Evolutionary conservation across 2,329 filamentous ascomycete genomes (phyloP).

Genomic region (Dactylellina cionopaga): DNA sequence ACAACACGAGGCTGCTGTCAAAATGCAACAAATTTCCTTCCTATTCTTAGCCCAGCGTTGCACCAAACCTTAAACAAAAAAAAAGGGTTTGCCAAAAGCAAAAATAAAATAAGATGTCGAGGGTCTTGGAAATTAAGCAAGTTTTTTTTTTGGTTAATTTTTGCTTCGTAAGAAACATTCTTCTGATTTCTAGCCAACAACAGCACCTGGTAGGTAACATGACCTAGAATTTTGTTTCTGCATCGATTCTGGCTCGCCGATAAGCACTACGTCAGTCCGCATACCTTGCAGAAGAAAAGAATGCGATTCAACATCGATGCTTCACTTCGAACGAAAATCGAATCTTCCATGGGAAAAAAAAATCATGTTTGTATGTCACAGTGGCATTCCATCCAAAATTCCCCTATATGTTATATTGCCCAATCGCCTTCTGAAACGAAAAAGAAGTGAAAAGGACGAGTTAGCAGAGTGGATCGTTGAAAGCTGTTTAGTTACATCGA

Average conservation of each 20-base stretch:
- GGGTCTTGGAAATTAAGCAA: too few species aligned
- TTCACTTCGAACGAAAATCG: background rate
- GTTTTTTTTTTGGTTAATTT: too few species aligned
- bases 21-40: slow-evolving; percentile 43
- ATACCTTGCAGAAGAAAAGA: too few species aligned
- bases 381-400: slow-evolving; percentile 13
- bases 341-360: too few species aligned
- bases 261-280: too few species aligned
- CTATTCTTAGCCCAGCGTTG: slow-evolving; percentile 51
- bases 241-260: too few species aligned
- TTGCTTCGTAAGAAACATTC: too few species aligned
- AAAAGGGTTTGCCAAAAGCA: slow-evolving; percentile 5
- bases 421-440: slow-evolving; percentile 45
- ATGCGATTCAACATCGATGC: background rate
- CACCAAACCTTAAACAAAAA: slow-evolving; percentile 44
- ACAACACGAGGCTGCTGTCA: slow-evolving; percentile 32
- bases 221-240: too few species aligned
- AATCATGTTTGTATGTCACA: slow-evolving; percentile 28
- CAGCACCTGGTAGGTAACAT: too few species aligned
- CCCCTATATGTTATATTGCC: slow-evolving; percentile 22
- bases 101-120: too few species aligned
- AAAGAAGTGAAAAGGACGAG: slow-evolving; percentile 16
- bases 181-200: too few species aligned
- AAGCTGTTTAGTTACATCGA: background rate
- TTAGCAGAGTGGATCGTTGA: slow-evolving; percentile 11